Evolutionary conservation across 768 basidiomycete genomes (phyloP).

Genomic region (Butyriboletus loyo): DNA sequence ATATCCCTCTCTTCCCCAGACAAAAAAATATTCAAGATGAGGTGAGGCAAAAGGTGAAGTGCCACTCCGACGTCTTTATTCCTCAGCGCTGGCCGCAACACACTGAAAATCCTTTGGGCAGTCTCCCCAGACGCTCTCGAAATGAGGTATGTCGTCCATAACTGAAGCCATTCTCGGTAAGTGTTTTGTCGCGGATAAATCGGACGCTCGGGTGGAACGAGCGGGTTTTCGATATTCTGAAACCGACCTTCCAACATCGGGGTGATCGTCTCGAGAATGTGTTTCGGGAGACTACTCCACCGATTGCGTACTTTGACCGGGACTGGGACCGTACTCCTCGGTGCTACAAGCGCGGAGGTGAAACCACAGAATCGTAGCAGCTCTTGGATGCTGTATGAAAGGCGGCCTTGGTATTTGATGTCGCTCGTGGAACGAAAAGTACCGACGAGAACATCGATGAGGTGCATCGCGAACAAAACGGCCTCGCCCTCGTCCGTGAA

Average conservation of each 20-base stretch:
- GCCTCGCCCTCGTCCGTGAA: slow-evolving; percentile 79
- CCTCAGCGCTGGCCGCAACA: slow-evolving; percentile 73
- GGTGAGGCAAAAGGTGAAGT: slow-evolving; percentile 84
- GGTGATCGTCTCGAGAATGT: slow-evolving; percentile 80
- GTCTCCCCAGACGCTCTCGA: slow-evolving; percentile 52
- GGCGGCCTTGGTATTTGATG: slow-evolving; percentile 82
- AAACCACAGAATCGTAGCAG: slow-evolving; percentile 86
- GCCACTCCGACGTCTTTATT: slow-evolving; percentile 95
- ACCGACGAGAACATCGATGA: slow-evolving; percentile 86
- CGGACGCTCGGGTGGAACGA: slow-evolving; percentile 52
- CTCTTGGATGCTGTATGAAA: slow-evolving; percentile 92
- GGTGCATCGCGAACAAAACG: slow-evolving; percentile 74
- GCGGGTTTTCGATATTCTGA: slow-evolving; percentile 44
- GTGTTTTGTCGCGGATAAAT: slow-evolving; percentile 76
- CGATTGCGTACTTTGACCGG: slow-evolving; percentile 65
- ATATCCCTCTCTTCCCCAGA: slow-evolving; percentile 65
- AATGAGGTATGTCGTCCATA: slow-evolving; percentile 84
- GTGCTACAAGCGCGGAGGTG: slow-evolving; percentile 64
- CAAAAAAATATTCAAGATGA: slow-evolving; percentile 82
- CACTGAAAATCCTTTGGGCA: slow-evolving; percentile 70
- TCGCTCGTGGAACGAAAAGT: slow-evolving; percentile 94
- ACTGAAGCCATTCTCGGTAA: slow-evolving; percentile 95
- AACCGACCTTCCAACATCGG: slow-evolving; percentile 77
- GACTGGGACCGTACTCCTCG: slow-evolving; percentile 47
- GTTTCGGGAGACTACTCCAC: slow-evolving; percentile 79